Evolutionary conservation across 2,329 filamentous ascomycete species (phyloP).

Genomic region (Teratosphaeria nubilosa): DNA sequence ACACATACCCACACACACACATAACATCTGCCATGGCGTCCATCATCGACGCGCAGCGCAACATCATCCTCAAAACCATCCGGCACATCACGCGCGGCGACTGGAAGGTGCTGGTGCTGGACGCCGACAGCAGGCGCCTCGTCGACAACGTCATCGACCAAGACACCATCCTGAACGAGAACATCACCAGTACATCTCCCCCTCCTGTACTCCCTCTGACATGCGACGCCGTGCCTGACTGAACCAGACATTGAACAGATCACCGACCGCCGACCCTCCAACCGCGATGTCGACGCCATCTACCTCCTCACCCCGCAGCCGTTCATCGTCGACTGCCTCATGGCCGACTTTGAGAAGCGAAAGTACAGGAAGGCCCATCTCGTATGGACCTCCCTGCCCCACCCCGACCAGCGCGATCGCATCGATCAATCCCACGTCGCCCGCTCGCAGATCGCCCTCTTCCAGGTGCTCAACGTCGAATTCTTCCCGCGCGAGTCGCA

Average conservation of each 20-base stretch:
- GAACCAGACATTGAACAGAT: slow-evolving; percentile 80
- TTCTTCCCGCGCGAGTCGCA: slow-evolving; percentile 88
- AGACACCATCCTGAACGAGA: slow-evolving; percentile 94
- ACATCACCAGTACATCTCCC: slow-evolving; percentile 69
- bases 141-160: slow-evolving; percentile 86
- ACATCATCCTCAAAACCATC: slow-evolving; percentile 63
- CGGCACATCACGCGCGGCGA: slow-evolving; percentile 61
- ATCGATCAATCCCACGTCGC: slow-evolving; percentile 62
- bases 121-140: slow-evolving; percentile 72
- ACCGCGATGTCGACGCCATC: slow-evolving; percentile 86
- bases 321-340: slow-evolving; percentile 84
- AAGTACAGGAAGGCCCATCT: slow-evolving; percentile 72
- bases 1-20: too few species aligned
- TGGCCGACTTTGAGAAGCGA: slow-evolving; percentile 80
- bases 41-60: slow-evolving; percentile 73
- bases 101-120: slow-evolving; percentile 93
- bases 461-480: slow-evolving; percentile 75
- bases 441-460: slow-evolving; percentile 65
- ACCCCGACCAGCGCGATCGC: slow-evolving; percentile 58
- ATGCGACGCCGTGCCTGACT: slow-evolving; percentile 23
- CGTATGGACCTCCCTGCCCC: slow-evolving; percentile 74
- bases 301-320: slow-evolving; percentile 80
- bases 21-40: slow-evolving; percentile 41
- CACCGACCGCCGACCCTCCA: slow-evolving; percentile 71
- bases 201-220: too few species aligned